Percentiles rank a stretch among this genome's conserved stretches.
Evolutionary conservation across 2,329 filamentous ascomycete species (phyloP).

Genomic region (Bipolaris sorokiniana): DNA sequence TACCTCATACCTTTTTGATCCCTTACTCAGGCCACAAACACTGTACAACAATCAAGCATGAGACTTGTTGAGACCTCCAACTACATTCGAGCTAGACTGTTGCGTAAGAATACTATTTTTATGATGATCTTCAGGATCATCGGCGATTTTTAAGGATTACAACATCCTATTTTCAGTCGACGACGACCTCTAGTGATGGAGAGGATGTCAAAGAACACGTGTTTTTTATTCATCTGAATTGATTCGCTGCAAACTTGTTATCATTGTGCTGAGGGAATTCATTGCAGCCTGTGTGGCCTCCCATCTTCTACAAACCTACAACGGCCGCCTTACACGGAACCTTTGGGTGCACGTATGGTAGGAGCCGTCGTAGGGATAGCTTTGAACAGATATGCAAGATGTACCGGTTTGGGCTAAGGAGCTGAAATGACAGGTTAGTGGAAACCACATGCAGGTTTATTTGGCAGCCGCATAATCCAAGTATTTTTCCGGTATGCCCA

Average conservation of each 20-base stretch:
- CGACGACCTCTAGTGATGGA: neutral
- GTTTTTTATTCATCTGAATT: neutral
- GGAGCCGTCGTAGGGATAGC: too few species aligned
- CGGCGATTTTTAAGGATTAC: neutral
- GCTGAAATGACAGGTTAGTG: too few species aligned
- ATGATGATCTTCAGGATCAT: neutral
- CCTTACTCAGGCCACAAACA: slow-evolving; percentile 10
- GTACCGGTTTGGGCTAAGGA: neutral
- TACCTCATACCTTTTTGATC: slow-evolving; percentile 12
- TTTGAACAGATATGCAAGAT: too few species aligned
- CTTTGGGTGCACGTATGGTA: too few species aligned
- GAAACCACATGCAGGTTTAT: too few species aligned
- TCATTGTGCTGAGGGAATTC: too few species aligned
- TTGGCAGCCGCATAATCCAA: neutral
- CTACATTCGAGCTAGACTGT: neutral
- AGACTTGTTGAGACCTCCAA: neutral
- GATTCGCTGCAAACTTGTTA: too few species aligned
- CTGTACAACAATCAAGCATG: neutral
- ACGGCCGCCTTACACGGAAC: too few species aligned
- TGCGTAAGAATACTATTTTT: neutral
- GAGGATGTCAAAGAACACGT: neutral
- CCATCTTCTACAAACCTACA: too few species aligned
- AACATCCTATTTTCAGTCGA: neutral
- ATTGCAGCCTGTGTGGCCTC: too few species aligned
- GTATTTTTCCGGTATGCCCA: neutral